Evolutionary conservation across 1,139 yeast genomes (phyloP).

Genomic region (Tardiomyces blankii): DNA sequence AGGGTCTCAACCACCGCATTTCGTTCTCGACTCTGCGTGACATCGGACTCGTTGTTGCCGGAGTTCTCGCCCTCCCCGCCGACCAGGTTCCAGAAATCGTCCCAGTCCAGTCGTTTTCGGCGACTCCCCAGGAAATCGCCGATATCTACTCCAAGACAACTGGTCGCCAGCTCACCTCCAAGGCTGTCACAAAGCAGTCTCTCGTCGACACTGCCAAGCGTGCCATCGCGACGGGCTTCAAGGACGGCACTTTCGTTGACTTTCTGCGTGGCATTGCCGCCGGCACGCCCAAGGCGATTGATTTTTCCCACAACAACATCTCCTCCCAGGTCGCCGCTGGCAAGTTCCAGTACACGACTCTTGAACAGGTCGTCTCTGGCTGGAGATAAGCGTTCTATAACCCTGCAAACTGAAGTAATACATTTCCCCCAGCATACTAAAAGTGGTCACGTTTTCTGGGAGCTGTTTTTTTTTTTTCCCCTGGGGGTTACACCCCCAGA

Average conservation of each 20-base stretch:
- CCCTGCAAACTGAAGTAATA: too few species aligned
- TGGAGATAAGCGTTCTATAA: too few species aligned
- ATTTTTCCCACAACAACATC: neutral
- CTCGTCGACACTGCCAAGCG: neutral
- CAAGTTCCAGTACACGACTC: neutral
- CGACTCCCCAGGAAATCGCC: neutral
- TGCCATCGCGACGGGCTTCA: neutral
- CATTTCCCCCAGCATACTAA: too few species aligned
- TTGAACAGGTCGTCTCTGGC: too few species aligned
- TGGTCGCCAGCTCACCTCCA: neutral
- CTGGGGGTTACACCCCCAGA: too few species aligned
- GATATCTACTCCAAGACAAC: neutral
- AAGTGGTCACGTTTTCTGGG: too few species aligned
- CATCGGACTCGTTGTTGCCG: neutral
- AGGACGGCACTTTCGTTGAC: neutral
- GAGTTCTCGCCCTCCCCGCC: neutral
- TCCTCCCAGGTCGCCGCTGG: neutral
- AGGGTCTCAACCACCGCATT: neutral
- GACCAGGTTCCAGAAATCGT: neutral
- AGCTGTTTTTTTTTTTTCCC: too few species aligned
- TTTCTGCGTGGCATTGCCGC: neutral
- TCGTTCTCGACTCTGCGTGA: neutral
- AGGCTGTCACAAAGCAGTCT: neutral
- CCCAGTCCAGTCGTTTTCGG: neutral
- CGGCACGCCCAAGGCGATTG: neutral